Conservation (phyloP, 805 yeast species). For the Kodamaea lidongshanica region DNA sequence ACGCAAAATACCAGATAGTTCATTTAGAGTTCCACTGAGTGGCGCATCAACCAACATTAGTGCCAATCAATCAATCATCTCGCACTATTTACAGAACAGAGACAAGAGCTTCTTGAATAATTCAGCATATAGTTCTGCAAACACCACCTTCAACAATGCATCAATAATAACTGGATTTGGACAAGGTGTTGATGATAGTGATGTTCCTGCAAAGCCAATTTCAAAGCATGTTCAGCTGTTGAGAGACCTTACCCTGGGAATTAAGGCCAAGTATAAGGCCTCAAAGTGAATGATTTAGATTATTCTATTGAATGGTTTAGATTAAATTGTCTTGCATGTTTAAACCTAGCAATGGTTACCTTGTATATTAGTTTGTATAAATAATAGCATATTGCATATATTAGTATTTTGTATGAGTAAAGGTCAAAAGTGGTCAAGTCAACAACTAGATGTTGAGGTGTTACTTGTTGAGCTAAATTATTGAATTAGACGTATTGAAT, state of each 20-base stretch:
- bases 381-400: no score
- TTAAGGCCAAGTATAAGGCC: conserved; percentile 10
- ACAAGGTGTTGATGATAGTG: conserved; percentile 32
- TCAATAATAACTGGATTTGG: conserved; percentile 32
- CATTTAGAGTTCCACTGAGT: conserved; percentile 1
- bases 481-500: no score
- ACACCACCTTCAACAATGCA: conserved; percentile 17
- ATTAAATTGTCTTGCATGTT: no score
- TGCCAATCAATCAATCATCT: conserved; percentile 9
- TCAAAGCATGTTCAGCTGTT: conserved; percentile 21
- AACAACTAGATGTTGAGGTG: no score
- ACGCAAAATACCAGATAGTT: no score
- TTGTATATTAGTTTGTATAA: no score
- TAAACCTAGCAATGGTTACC: no score
- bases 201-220: conserved; percentile 25
- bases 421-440: no score
- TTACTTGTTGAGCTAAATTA: no score
- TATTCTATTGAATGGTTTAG: no score
- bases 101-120: conserved; percentile 7
- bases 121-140: conserved; percentile 8
- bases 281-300: no score
- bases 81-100: conserved; percentile 10
- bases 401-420: no score
- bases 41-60: neutral
- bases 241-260: conserved; percentile 16